Percentiles rank a stretch among this genome's conserved stretches.
Conservation (phyloP, 108 stramenopile genomes). For the Nitzschia palea region DNA sequence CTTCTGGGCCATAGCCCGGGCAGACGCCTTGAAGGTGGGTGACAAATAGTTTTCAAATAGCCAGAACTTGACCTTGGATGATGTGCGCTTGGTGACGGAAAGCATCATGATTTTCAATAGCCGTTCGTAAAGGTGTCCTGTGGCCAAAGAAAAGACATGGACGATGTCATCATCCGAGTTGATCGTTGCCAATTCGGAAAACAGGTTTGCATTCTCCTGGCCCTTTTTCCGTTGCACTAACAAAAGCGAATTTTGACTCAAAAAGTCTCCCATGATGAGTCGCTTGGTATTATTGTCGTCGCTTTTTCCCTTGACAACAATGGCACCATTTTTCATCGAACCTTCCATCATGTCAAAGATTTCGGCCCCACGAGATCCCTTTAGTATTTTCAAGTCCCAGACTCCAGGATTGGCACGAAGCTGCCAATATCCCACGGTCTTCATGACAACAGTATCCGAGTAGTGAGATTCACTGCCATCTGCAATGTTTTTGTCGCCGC, state of each 20-base stretch:
- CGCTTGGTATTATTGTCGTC: conserved; percentile 37
- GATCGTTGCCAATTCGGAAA: conserved; percentile 37
- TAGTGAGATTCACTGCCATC: conserved; percentile 15
- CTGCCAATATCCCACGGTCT: conserved; percentile 98
- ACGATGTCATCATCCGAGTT: conserved; percentile 71
- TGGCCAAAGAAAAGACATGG: conserved; percentile 97
- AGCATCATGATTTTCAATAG: conserved; percentile 99
- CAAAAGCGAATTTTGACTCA: conserved; percentile 42
- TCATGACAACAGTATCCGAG: conserved; percentile 97
- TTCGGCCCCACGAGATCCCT: conserved; percentile 75
- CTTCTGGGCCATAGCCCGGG: conserved; percentile 71
- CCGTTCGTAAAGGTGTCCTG: conserved; percentile 97
- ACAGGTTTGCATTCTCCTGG: conserved; percentile 64
- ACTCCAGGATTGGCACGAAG: conserved; percentile 94
- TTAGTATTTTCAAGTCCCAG: conserved; percentile 78
- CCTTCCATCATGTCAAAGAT: conserved; percentile 87
- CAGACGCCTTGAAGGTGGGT: conserved; percentile 91
- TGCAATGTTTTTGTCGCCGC: not conserved
- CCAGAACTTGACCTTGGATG: conserved; percentile 98
- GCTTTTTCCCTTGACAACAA: conserved; percentile 29
- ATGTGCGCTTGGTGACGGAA: conserved; percentile 92
- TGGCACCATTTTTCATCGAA: conserved; percentile 1
- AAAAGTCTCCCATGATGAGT: conserved; percentile 75
- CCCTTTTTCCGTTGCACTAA: conserved; percentile 63
- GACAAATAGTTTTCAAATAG: conserved; percentile 96